Percentiles rank a stretch among this genome's conserved stretches.
Evolutionary conservation across 345 rosid species (phyloP).

Genomic region (Cardamine resedifolia): DNA sequence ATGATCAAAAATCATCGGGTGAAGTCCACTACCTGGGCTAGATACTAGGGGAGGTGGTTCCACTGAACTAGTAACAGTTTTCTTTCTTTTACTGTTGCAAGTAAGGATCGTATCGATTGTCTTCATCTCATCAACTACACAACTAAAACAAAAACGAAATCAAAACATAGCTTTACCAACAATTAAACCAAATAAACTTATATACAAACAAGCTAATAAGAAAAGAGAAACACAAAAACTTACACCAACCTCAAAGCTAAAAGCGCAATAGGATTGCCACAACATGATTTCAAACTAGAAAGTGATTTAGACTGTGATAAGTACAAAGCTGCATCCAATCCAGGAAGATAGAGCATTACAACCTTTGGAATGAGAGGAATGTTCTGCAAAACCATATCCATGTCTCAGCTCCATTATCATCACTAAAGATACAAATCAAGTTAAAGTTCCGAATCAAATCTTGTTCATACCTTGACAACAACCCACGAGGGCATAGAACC

Average conservation of each 20-base stretch:
- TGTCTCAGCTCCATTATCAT: not conserved
- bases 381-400: slow-evolving; percentile 58
- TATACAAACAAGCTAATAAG: not conserved
- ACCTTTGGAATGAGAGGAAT: slow-evolving; percentile 90
- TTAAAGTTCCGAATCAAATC: not conserved
- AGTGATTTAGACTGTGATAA: slow-evolving; percentile 69
- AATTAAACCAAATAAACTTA: not conserved
- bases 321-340: slow-evolving; percentile 85
- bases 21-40: slow-evolving; percentile 50
- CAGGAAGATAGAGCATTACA: slow-evolving; percentile 87
- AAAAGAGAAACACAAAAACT: slow-evolving; percentile 18
- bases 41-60: slow-evolving; percentile 37
- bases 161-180: slow-evolving; percentile 14
- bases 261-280: slow-evolving; percentile 75
- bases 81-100: slow-evolving; percentile 72
- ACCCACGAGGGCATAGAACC: slow-evolving; percentile 95
- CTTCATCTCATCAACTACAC: slow-evolving; percentile 76
- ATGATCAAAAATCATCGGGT: not conserved
- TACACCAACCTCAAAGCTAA: slow-evolving; percentile 75
- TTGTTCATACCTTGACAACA: slow-evolving; percentile 62
- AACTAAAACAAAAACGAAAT: slow-evolving; percentile 53
- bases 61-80: slow-evolving; percentile 42
- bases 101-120: slow-evolving; percentile 82
- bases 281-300: slow-evolving; percentile 60
- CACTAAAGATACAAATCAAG: not conserved